Evolutionary conservation across 345 rosid species (phyloP), one percentile per base, ranked within the genome.

Genomic region (Camelina laxa): DNA sequence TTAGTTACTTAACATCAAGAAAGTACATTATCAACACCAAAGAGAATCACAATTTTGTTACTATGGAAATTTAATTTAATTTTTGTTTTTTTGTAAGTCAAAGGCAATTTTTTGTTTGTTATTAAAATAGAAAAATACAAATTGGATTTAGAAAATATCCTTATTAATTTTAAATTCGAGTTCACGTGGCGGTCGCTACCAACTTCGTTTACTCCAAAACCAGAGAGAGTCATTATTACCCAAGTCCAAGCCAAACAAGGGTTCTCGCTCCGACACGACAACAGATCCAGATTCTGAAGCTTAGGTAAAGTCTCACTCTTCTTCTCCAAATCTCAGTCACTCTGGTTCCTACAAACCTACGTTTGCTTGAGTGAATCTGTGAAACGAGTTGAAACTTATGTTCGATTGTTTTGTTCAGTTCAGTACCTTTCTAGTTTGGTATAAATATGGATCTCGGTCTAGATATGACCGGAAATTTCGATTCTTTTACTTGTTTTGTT

Each of bases 111-210:
- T 21, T 4, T 59, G 31, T 31, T 33, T 35, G 53, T 63, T 15
- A 14, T 1, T 14, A 8, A 9, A 2, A 27, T 27, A 27, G 30
- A 27, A 4, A 20, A 21, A 50, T 33, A 55, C 14, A 56, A 58
- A 57, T 11, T 16, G 66, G 59, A 55, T 41, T 41, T 11, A 44
- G 47, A 20, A 24, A 53, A 49, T 1, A 60, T 22, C 4, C 4
- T 59, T n/a, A 51, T 12, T 50, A 30, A 63, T 50, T 50, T 4
- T 1, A 74, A 59, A 54, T 53, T 68, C 58, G 79, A 21, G 70
- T 61, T 61, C 75, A 69, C 79, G 75, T 75, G 79, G 79, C 79
- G 21, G 65, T 69, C 74, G 57, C 21, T 60, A 69, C 64, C 75
- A 68, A 62, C 74, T 60, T 75, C 3, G 57, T 21, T 48, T 30